A percentile compares a stretch with the other conserved stretches of the same genome.
Conservation (phyloP, 306 rosid species). For the Sphenostylis stenocarpa region DNA sequence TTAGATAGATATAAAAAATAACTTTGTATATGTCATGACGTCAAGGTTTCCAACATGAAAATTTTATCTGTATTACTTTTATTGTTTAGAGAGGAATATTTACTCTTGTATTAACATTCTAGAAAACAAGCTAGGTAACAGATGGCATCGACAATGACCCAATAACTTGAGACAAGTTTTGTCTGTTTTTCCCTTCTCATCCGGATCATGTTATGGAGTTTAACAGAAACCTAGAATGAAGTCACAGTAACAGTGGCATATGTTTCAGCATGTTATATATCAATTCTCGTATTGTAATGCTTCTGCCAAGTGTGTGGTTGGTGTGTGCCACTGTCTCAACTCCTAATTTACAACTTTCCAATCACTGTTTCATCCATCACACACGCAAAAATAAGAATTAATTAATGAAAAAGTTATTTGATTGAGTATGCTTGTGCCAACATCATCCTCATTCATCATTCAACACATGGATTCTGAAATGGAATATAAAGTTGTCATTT, state of each 20-base stretch:
- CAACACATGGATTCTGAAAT: background rate
- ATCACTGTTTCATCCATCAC: background rate
- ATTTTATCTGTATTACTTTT: no score
- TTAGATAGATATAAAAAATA: no score
- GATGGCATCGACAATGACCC: conserved; percentile 26
- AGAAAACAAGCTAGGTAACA: background rate
- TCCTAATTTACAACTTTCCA: conserved; percentile 10
- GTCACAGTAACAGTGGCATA: conserved; percentile 29
- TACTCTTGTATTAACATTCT: no score
- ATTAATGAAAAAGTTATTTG: background rate
- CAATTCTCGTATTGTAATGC: background rate
- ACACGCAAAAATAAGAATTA: background rate
- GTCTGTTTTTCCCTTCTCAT: conserved; percentile 30
- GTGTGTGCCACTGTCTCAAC: conserved; percentile 1
- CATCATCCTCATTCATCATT: conserved; percentile 26
- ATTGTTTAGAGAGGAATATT: no score
- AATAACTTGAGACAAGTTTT: conserved; percentile 29
- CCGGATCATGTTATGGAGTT: conserved; percentile 34
- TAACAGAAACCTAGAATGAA: background rate
- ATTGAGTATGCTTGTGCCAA: no score
- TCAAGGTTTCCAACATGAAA: no score
- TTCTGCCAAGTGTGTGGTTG: conserved; percentile 6
- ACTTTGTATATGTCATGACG: no score
- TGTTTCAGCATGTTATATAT: conserved; percentile 33
- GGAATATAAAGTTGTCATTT: conserved; percentile 39